Evolutionary conservation across 768 basidiomycete genomes (phyloP), one percentile per base, ranked within the genome.

Genomic region (Xerocomellus amylosporus): DNA sequence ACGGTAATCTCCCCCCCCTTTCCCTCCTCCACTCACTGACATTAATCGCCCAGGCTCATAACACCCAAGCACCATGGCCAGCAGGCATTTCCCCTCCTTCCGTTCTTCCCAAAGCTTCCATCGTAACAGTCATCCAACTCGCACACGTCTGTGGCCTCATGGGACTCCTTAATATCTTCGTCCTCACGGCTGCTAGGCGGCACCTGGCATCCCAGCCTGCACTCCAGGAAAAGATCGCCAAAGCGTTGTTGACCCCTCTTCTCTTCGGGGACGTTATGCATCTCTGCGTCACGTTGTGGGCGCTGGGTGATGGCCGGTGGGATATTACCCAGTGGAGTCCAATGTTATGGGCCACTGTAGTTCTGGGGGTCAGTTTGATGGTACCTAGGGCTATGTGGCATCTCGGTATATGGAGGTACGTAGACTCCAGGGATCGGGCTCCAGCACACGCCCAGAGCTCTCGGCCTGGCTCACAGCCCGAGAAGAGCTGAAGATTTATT

Each of bases 131-230:
- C 56, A 71, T 87, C 43, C 89, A 91, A 64, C 84, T 91, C 49
- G 87, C 85, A 2, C 86, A 90, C 60, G 87, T 87, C 47, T 88
- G 87, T 60, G 86, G 82, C 38, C 82, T 91, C 26, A 69, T 90
- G 58, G 89, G 89, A 13, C 62, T 87, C 53, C 65, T 90, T 54
- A 90, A 90, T 64, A 62, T 83, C 53, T 89, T 84, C 67, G 70
- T 90, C 43, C 78, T 91, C 50, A 75, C 78, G 19, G 77, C 86
- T 10, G 77, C 78, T 31, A 82, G 87, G 47, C 79, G 71, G 42
- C 79, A 90, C 65, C 75, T 91, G 46, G 75, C 75, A 28, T 68
- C 70, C 2, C 78, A 84, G 40, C 84, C 81, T 7, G 80, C 79
- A 3, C 65, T 89, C 15, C 89, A 91, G 72, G 89, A 91, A 68